Evolutionary conservation across 352 stramenopile species (phyloP).

Genomic region (Phytopythium chamaehyphon): DNA sequence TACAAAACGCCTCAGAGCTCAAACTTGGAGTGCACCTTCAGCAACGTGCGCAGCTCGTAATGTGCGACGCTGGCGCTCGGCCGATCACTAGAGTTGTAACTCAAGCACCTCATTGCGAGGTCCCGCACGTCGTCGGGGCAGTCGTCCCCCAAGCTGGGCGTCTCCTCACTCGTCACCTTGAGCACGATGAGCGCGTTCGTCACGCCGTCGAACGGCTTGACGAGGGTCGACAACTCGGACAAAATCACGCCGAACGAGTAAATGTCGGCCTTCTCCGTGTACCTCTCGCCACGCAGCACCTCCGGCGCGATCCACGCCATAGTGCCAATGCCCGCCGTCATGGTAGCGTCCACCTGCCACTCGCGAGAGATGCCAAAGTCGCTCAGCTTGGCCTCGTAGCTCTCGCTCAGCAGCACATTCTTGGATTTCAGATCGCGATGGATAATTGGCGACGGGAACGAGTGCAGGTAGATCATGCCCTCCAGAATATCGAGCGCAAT

Average conservation of each 20-base stretch:
- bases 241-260: conserved; percentile 85
- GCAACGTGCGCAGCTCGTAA: conserved; percentile 71
- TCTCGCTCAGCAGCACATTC: conserved; percentile 65
- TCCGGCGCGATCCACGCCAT: conserved; percentile 85
- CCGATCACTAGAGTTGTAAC: conserved; percentile 55
- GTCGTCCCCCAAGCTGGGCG: conserved; percentile 46
- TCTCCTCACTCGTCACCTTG: conserved; percentile 70
- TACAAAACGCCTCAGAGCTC: conserved; percentile 24
- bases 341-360: conserved; percentile 71
- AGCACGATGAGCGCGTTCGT: conserved; percentile 70
- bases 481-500: conserved; percentile 75
- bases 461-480: conserved; percentile 79
- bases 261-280: conserved; percentile 84
- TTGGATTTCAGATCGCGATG: conserved; percentile 77
- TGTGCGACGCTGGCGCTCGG: conserved; percentile 69
- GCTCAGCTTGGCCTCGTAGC: conserved; percentile 71
- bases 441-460: conserved; percentile 78
- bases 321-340: conserved; percentile 80
- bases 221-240: conserved; percentile 63
- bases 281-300: conserved; percentile 74
- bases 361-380: conserved; percentile 83
- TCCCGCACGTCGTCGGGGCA: conserved; percentile 68
- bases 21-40: conserved; percentile 59
- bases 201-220: conserved; percentile 62
- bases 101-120: conserved; percentile 54